Conservation (phyloP, 192 early-diverging fungal species). For the Podila epicladia region DNA sequence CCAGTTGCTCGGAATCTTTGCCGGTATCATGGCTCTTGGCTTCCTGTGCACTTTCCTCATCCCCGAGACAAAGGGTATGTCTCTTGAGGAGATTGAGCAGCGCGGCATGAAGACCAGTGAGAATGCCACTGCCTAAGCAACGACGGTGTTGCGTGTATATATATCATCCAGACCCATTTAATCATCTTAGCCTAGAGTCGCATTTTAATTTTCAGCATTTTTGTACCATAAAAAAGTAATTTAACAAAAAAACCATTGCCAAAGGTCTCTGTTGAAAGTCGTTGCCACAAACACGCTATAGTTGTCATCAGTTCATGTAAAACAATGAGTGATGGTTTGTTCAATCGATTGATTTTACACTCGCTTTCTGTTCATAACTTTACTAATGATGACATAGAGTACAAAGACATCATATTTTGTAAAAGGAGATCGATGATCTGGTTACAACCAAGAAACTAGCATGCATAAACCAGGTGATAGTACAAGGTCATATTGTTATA, state of each 20-base stretch:
- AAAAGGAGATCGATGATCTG: too few relatives aligned
- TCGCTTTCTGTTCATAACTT: too few relatives aligned
- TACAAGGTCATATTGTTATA: too few relatives aligned
- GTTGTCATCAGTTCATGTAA: too few relatives aligned
- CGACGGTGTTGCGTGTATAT: background rate
- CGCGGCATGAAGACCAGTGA: constrained; percentile 6
- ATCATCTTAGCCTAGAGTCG: too few relatives aligned
- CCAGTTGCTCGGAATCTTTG: constrained; percentile 64
- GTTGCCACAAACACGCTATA: background rate
- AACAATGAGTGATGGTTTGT: too few relatives aligned
- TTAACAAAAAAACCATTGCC: background rate
- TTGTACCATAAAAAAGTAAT: constrained; percentile 1
- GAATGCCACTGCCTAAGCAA: constrained; percentile 1
- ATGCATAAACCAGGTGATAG: too few relatives aligned
- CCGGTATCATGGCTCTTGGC: constrained; percentile 65
- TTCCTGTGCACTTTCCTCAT: constrained; percentile 68
- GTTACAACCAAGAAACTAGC: too few relatives aligned
- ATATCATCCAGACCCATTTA: background rate
- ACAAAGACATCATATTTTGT: too few relatives aligned
- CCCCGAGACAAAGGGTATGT: constrained; percentile 78
- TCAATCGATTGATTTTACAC: too few relatives aligned
- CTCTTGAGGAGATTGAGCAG: constrained; percentile 76
- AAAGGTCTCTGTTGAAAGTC: background rate
- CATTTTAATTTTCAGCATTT: background rate
- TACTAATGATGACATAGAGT: too few relatives aligned